Percentiles rank a stretch among this genome's conserved stretches.
Conservation (phyloP, 345 rosid genomes). For the Eucalyptus paniculata region DNA sequence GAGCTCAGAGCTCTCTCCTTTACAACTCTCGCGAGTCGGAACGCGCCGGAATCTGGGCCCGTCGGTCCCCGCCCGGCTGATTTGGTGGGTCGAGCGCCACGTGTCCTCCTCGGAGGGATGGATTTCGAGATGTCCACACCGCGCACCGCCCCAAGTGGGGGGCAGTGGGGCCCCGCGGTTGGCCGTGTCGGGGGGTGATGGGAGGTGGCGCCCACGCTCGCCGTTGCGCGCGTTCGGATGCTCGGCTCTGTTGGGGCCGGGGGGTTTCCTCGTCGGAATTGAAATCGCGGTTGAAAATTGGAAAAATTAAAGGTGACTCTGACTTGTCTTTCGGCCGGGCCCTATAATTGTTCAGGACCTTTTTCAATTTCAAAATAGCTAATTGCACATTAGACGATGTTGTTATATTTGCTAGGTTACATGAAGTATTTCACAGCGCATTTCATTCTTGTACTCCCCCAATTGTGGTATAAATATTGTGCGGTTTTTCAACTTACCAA, state of each 20-base stretch:
- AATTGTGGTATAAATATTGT: neutral
- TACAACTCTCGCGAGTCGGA: neutral
- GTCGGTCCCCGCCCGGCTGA: neutral
- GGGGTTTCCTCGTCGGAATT: neutral
- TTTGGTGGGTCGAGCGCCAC: neutral
- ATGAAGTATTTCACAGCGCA: neutral
- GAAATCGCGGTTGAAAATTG: neutral
- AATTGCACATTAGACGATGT: rapidly evolving
- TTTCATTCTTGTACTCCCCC: rapidly evolving
- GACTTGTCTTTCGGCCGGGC: neutral
- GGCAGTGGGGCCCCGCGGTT: neutral
- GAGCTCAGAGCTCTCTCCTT: neutral
- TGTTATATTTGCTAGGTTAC: rapidly evolving
- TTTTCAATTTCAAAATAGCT: neutral
- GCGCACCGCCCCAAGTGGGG: neutral
- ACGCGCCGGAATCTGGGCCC: neutral
- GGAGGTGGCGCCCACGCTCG: neutral
- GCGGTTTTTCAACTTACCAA: neutral
- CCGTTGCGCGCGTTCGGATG: neutral
- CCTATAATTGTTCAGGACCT: neutral
- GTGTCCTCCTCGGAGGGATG: neutral
- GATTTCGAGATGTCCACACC: neutral
- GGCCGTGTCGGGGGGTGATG: neutral
- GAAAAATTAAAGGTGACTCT: neutral
- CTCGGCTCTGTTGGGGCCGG: neutral